A percentile compares a stretch with the other conserved stretches of the same genome.
Conservation (phyloP, 768 basidiomycete species). For the Pleurotus cornucopiae region DNA sequence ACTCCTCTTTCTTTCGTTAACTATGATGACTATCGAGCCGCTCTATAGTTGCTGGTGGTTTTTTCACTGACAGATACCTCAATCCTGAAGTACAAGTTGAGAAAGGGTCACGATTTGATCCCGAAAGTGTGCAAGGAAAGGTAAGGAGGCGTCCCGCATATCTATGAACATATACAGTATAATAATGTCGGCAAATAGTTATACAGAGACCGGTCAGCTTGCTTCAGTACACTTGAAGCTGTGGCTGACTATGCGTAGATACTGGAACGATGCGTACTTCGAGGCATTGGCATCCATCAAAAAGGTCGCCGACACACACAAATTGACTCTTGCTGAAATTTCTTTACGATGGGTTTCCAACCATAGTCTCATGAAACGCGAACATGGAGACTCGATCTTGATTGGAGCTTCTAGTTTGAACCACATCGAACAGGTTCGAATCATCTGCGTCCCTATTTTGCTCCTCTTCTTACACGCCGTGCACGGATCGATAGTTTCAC, state of each 20-base stretch:
- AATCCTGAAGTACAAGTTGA: no score
- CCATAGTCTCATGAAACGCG: constrained; percentile 45
- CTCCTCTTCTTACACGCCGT: neutral
- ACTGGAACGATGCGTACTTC: no score
- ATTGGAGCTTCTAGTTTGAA: constrained; percentile 57
- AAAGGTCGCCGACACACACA: neutral
- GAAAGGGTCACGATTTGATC: no score
- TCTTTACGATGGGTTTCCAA: constrained; percentile 62
- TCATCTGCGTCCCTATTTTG: neutral
- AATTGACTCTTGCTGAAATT: constrained; percentile 46
- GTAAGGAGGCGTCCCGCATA: neutral
- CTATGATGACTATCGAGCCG: no score
- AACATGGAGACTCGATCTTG: constrained; percentile 46
- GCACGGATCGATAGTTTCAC: no score
- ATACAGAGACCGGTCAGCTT: no score
- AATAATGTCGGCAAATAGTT: neutral
- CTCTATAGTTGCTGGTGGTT: no score
- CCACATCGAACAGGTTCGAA: constrained; percentile 48
- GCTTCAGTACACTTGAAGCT: no score
- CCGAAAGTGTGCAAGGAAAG: no score
- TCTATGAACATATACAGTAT: neutral
- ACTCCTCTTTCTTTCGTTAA: neutral
- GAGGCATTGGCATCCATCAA: no score
- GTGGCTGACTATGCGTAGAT: neutral
- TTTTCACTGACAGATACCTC: no score